phyloP scores from a whole-genome alignment of 192 early-diverging fungal genomes.

The Obelidium mucronatum region DNA sequence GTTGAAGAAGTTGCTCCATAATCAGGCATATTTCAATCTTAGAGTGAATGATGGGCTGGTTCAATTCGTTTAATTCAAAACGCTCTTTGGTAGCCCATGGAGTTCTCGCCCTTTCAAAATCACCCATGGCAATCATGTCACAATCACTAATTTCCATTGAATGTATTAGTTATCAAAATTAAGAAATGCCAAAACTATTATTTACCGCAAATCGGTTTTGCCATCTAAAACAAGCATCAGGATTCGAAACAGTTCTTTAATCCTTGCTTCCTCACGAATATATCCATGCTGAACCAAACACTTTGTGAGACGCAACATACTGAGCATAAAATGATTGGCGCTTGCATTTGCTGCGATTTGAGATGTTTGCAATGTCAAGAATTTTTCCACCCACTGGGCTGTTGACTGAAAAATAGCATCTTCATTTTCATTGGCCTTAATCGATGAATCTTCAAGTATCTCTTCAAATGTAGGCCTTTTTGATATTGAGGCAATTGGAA shows the following conservation, averaged over 20 bases:
- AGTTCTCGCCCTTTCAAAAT: conserved; percentile 1
- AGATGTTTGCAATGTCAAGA: conserved; percentile 1
- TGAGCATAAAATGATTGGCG: conserved; percentile 27
- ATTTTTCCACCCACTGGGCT: conserved; percentile 5
- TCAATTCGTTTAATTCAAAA: conserved; percentile 37
- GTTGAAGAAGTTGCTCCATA: conserved; percentile 36
- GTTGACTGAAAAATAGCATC: not conserved
- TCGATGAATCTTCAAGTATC: conserved; percentile 21
- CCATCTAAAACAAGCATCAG: conserved; percentile 39
- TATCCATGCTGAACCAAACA: conserved; percentile 31
- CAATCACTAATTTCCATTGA: conserved; percentile 9
- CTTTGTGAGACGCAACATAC: conserved; percentile 27
- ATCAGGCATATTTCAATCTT: conserved; percentile 45
- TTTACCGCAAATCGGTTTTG: conserved; percentile 23
- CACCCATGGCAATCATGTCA: not conserved
- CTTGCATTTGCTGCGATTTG: conserved; percentile 12
- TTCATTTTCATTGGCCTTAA: not conserved
- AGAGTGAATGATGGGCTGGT: conserved; percentile 32
- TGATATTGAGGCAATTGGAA: conserved; percentile 16
- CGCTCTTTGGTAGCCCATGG: conserved; percentile 15
- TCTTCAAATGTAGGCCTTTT: conserved; percentile 13
- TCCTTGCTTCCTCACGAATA: conserved; percentile 1
- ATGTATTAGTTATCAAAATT: not conserved
- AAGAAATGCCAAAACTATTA: not conserved
- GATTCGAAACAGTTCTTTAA: conserved; percentile 23